Evolutionary conservation across 2,329 filamentous ascomycete genomes (phyloP), one percentile per base, ranked within the genome.

Genomic region (Celoporthe dispersa): DNA sequence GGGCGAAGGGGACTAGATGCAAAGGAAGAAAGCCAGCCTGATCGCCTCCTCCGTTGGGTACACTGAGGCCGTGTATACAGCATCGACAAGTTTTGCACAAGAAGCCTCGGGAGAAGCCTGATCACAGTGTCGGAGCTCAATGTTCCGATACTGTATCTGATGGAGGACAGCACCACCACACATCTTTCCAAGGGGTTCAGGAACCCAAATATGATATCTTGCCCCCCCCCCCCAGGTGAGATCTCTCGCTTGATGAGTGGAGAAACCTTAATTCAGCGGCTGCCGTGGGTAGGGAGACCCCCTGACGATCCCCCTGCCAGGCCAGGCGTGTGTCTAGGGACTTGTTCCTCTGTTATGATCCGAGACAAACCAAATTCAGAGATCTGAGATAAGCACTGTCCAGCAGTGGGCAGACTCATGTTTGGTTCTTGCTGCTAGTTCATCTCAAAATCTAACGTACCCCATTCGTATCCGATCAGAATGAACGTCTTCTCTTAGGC

Each of bases 161-260:
- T 25, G 25, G 11, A 8, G 53, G 53, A 33, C 25, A 8, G 53
- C 28, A 57, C 5, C 25, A 31, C 28, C 28, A 31, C 53, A 57
- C 6, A 31, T 33, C 14, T 19, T 31, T 16, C 9, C 1, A 31
- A 48, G 44, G 53, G 53, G 0, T 31, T 57, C 14, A 31, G 28
- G 28, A 57, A 28, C 3, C 22, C 5, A 31, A 14, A 57, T 28
- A 28, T 16, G 53, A 33, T 57, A 31, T 57, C 25, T 31, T 31
- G 28, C 12, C 22, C 28, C 16, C 12, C 28, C 28, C 19, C 22
- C 14, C 25, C 25, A 60, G 51, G 51, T 25, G 25, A 60, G 57
- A 37, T 60, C 57, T 39, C 59, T 61, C 59, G 59, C 33, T 61
- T 39, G 59, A 11, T 19, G 33, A 37, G 59, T 37, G 59, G 59